Percentiles rank a stretch among this genome's conserved stretches.
phyloP scores from a whole-genome alignment of 2,329 filamentous ascomycete species.

The Colletotrichum lupini region DNA sequence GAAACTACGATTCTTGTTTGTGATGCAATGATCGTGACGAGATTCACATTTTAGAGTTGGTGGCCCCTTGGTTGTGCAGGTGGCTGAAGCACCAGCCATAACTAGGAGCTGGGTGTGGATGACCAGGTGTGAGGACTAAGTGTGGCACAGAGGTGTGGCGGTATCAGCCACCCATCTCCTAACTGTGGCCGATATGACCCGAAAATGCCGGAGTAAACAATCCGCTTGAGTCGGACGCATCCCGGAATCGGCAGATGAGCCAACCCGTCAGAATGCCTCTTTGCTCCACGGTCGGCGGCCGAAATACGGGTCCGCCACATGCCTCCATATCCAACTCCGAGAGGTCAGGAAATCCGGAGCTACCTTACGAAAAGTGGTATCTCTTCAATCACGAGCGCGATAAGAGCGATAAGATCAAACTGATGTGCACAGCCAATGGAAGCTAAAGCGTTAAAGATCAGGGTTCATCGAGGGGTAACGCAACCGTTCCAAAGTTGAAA shows the following conservation, averaged over 20 bases:
- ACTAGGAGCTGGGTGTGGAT: too few species aligned
- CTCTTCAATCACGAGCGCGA: background rate
- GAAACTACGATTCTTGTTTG: background rate
- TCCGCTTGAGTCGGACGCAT: background rate
- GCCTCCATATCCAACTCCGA: background rate
- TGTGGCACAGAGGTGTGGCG: background rate
- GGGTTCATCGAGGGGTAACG: background rate
- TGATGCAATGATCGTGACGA: background rate
- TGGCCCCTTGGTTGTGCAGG: too few species aligned
- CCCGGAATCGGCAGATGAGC: background rate
- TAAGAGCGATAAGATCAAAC: constrained; percentile 3
- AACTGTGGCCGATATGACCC: background rate
- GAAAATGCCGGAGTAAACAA: background rate
- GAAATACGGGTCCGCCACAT: constrained; percentile 6
- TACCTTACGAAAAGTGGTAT: background rate
- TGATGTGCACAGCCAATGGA: background rate
- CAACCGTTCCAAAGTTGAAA: background rate
- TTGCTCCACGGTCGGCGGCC: background rate
- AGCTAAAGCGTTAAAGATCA: background rate
- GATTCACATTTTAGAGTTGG: background rate
- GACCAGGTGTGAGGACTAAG: too few species aligned
- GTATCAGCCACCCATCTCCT: too few species aligned
- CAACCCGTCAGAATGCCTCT: background rate
- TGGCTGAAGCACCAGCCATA: background rate
- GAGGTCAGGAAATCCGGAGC: constrained; percentile 10